Conservation (phyloP, 805 yeast species). For the Cyberlindnera misumaiensis region DNA sequence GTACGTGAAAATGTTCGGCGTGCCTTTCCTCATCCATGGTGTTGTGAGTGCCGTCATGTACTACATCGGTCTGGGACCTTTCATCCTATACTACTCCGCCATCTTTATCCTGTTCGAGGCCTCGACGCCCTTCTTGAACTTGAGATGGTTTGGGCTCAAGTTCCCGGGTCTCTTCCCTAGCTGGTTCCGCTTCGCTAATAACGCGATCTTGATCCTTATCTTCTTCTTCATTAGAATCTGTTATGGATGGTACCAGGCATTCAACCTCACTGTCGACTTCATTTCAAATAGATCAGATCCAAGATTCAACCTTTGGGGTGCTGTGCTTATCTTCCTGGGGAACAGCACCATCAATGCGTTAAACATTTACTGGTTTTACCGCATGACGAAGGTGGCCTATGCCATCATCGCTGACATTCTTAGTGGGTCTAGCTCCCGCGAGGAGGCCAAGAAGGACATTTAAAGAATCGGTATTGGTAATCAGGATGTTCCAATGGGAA, state of each 20-base stretch:
- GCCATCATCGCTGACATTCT: slow-evolving; percentile 31
- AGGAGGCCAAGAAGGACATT: slow-evolving; percentile 23
- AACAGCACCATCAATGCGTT: slow-evolving; percentile 54
- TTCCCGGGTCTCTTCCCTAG: slow-evolving; percentile 57
- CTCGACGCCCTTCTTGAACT: slow-evolving; percentile 80
- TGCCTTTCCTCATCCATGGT: slow-evolving; percentile 72
- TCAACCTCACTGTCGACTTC: slow-evolving; percentile 38
- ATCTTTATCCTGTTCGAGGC: slow-evolving; percentile 71
- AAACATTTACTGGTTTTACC: slow-evolving; percentile 72
- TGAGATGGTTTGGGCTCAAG: slow-evolving; percentile 76
- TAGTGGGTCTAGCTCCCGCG: slow-evolving; percentile 18
- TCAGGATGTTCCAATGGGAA: no score
- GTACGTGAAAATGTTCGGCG: slow-evolving; percentile 57
- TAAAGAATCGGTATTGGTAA: slow-evolving; percentile 1
- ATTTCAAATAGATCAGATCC: slow-evolving; percentile 27
- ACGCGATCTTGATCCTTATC: slow-evolving; percentile 50
- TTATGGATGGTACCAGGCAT: slow-evolving; percentile 73
- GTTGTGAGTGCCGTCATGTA: slow-evolving; percentile 67
- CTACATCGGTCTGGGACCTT: slow-evolving; percentile 53
- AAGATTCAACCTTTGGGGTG: slow-evolving; percentile 39
- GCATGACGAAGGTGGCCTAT: slow-evolving; percentile 62
- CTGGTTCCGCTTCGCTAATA: slow-evolving; percentile 50
- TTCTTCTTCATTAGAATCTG: slow-evolving; percentile 67
- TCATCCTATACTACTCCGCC: slow-evolving; percentile 65
- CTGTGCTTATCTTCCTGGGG: slow-evolving; percentile 26